Evolutionary conservation across 768 basidiomycete genomes (phyloP), one percentile per base, ranked within the genome.

Genomic region (Mycena albidolilacea): DNA sequence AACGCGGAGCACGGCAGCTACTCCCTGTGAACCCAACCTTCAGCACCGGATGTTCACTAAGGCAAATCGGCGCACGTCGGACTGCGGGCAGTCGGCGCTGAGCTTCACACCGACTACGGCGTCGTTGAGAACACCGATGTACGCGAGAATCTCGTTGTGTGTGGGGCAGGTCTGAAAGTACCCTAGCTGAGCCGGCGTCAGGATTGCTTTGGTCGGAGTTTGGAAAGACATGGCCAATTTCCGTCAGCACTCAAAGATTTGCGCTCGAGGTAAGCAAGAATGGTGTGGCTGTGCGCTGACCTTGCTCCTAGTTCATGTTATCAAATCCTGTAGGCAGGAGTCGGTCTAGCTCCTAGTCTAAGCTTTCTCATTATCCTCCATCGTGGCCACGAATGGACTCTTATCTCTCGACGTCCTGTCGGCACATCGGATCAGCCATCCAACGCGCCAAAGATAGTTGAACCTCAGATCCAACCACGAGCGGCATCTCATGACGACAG

Each of bases 101-200:
- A 98, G 86, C 82, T 94, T 98, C 59, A 90, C 88, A 19, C 92
- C 93, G 15, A 93, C 83, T 19, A 96, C 91, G 0, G 91, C 85
- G 19, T 90, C 87, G 78, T 98, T 98, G 41, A 98, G 86, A 0
- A 85, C 83, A 67, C 92, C 88, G 65, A 98, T 88, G 77, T 95
- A 96, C 0, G 84, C 79, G 7, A 95, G 80, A 69, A 99, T 85
- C 10, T 89, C 85, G 30, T 85, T 80, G 78, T 96, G 90, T 0
- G 96, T 93, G 59, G 87, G 80, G 0, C 95, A 97, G 9, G 84
- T 77, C 78, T 96, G 92, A 79, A 98, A 99, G n/a, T 90, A 90
- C 23, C 88, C 87, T 0, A 99, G 89, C 76, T 98, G 97, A 6
- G 87, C 89, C 39, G 87, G 89, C 1, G 92, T 89, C 38, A 99